Percentiles rank a stretch among this genome's conserved stretches.
phyloP scores from a whole-genome alignment of 1,284 basidiomycete genomes.

The Anthracocystis panici-leucophaei region DNA sequence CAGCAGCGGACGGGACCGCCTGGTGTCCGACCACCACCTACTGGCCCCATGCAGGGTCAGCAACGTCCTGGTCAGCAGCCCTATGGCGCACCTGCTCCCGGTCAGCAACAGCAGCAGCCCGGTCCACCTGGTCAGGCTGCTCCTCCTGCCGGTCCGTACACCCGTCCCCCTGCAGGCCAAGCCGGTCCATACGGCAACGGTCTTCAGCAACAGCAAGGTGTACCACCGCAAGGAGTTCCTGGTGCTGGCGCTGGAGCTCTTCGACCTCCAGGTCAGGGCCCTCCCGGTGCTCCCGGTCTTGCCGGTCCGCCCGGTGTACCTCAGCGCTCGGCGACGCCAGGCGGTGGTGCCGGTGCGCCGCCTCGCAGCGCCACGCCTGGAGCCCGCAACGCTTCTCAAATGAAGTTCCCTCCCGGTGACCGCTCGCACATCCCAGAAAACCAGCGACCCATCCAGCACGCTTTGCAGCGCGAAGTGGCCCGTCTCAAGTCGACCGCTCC shows the following conservation, averaged over 20 bases:
- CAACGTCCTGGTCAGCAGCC: slow-evolving; percentile 36
- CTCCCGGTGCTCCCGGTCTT: slow-evolving; percentile 32
- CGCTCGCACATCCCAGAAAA: slow-evolving; percentile 86
- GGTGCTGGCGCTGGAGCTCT: slow-evolving; percentile 32
- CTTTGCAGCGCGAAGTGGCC: slow-evolving; percentile 52
- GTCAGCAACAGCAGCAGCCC: slow-evolving; percentile 35
- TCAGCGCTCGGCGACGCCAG: slow-evolving; percentile 70
- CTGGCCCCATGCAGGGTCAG: slow-evolving; percentile 25
- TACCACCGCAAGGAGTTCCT: slow-evolving; percentile 19
- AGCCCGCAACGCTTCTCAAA: slow-evolving; percentile 60
- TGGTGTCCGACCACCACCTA: slow-evolving; percentile 41
- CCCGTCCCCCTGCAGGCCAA: slow-evolving; percentile 35
- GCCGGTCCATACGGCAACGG: slow-evolving; percentile 42
- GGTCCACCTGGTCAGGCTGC: slow-evolving; percentile 43
- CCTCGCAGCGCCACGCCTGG: slow-evolving; percentile 56
- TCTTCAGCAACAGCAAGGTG: slow-evolving; percentile 29
- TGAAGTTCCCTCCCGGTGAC: slow-evolving; percentile 93
- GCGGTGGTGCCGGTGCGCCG: slow-evolving; percentile 66
- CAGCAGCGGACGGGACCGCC: slow-evolving; percentile 44
- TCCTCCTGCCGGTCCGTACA: slow-evolving; percentile 45
- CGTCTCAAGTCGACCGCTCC: slow-evolving; percentile 68
- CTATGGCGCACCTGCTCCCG: slow-evolving; percentile 25
- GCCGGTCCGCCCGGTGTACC: slow-evolving; percentile 63
- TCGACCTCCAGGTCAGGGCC: slow-evolving; percentile 39
- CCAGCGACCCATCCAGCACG: slow-evolving; percentile 77